Evolutionary conservation across 768 basidiomycete genomes (phyloP), one percentile per base, ranked within the genome.

Genomic region (Lentinula lateritia): DNA sequence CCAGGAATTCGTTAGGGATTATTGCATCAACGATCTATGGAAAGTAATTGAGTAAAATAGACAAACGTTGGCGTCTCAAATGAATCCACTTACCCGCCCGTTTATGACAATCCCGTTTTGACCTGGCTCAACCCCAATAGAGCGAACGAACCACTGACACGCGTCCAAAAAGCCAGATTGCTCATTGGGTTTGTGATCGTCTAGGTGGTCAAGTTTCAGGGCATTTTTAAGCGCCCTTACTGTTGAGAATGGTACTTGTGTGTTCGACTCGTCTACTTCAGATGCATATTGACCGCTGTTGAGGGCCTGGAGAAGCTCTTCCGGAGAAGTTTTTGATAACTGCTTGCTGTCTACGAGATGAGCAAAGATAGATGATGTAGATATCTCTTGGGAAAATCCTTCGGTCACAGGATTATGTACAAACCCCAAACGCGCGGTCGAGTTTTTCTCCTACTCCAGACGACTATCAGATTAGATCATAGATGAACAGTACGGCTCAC

Each of bases 11-110:
- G 3, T 78, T 80, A 1, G 73, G 65, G 10, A 74, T 72, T 41
- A 97, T 75, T 0, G 93, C 92, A 0, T 92, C 92, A 32, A 98
- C 75, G 56, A 96, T 73, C 95, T 96, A 66, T 2, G 50, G 53
- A 23, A 41, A 6, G 38, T 12, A 35, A 50, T 62, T 52, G 65
- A 63, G 61, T 50, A 12, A 48, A 46, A 58, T 41, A 62, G 56
- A n/a, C 53, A 59, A 20, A 9, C 5, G 6, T 35, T 32, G 32
- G 5, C 3, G 3, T 18, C 28, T 18, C 28, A 61, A 8, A 23
- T 2, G 62, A 15, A 7, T 28, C 5, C 8, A 75, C 89, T 70
- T 69, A 95, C 93, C 36, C 95, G 79, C 28, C 95, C 96, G 66
- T 97, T 97, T 56, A 92, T 75, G 39, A 95, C 63, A 41, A 98